These are phyloP conservation scores for Psidium friedrichsthalianum DNA, from an alignment of 345 rosid genomes.

Conservation along the genomic window DNA sequence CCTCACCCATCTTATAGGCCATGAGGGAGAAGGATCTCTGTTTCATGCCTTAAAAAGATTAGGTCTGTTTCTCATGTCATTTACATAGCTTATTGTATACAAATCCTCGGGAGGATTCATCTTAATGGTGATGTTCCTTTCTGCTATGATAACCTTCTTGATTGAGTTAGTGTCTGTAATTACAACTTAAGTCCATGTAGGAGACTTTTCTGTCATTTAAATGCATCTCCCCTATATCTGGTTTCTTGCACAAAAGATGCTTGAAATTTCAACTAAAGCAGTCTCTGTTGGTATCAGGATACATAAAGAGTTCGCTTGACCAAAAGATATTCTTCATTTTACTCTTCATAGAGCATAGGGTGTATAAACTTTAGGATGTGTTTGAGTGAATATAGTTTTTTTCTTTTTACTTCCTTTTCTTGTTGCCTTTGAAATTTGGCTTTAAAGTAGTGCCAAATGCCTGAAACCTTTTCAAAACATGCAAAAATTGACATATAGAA, in stretches of 20 bases:
- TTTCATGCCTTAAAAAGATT: constrained; percentile 61
- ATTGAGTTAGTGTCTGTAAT: background rate
- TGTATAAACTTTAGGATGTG: background rate
- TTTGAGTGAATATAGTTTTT: background rate
- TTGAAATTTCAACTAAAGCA: background rate
- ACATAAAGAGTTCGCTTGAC: background rate
- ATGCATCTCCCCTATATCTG: background rate
- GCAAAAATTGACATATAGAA: background rate
- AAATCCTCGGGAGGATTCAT: background rate
- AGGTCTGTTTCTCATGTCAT: constrained; percentile 33
- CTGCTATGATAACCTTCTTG: background rate
- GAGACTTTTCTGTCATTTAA: background rate
- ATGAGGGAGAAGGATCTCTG: constrained; percentile 84
- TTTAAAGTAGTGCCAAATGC: background rate
- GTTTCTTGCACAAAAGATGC: background rate
- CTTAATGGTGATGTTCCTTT: background rate
- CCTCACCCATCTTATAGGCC: constrained; percentile 76
- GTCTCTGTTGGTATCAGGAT: background rate
- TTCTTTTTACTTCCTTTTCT: background rate
- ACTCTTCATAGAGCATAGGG: background rate
- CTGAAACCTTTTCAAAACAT: background rate
- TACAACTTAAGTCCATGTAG: background rate
- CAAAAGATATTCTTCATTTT: background rate
- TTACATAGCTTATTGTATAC: background rate
- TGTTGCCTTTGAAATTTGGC: background rate